Evolutionary conservation across 192 early-diverging fungal species (phyloP), one percentile per base, ranked within the genome.

Genomic region (Glomus cerebriforme): DNA sequence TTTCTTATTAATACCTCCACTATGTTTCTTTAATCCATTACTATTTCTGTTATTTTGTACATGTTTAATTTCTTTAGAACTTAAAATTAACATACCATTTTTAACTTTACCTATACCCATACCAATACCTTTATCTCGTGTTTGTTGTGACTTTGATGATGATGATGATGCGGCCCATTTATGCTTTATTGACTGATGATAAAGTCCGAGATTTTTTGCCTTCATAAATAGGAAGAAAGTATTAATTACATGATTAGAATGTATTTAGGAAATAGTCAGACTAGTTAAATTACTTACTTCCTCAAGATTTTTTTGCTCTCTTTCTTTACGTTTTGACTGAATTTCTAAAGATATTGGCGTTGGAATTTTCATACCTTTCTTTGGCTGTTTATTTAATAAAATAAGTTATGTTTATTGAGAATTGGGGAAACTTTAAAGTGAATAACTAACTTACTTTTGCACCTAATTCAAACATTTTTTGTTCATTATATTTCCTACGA

Each of bases 151-250:
- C 26, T 67, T 80, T 64, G 35, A 80, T 68, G 4, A 75, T 26
- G 79, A 68, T 59, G 78, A 43, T 15, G 77, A 62, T 27, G 66
- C 49, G 8, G 81, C 82, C 81, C 83, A 86, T 1, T 82, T 45
- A 74, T 86, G 83, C n/a, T 79, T 79, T 15, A 81, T 54, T 37
- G 83, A 82, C 17, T 83, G 79, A 67, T 86, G 82, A 78, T 86
- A 86, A 26, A 85, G 31, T 24, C 85, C 85, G n/a, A 80, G 49
- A 64, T 86, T 75, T 66, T 86, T 86, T 59, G 81, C 85, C 26
- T 80, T 22, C 13, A 34, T 54, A n/a, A n/a, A n/a, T n/a, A n/a
- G n/a, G n/a, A 35, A 24, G 54, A 45, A 39, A 32, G 26, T 22
- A n/a, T 31, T 39, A 9, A 10, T 39, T 37, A 60, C 10, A 26